phyloP scores from a whole-genome alignment of 352 stramenopile genomes.

The Thraustochytrium striatum region DNA sequence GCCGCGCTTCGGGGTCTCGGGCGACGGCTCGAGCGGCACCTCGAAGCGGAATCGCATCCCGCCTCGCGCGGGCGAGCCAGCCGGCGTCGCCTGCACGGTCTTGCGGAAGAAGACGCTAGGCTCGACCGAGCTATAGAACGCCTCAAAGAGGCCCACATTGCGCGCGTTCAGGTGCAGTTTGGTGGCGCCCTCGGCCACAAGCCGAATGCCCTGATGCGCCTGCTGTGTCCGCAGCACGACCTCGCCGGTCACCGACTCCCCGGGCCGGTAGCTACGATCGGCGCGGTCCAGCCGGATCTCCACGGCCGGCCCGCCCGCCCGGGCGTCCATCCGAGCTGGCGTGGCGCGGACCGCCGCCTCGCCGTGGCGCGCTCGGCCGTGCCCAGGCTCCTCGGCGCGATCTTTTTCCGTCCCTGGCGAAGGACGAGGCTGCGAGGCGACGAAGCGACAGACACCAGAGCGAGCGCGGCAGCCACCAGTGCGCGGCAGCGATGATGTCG shows the following conservation, averaged over 20 bases:
- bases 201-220: slow-evolving; percentile 61
- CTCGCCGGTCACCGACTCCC: not conserved
- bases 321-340: no score
- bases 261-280: not conserved
- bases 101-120: slow-evolving; percentile 72
- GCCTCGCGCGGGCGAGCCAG: not conserved
- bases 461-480: no score
- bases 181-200: slow-evolving; percentile 74
- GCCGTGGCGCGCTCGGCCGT: not conserved
- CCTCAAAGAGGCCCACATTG: slow-evolving; percentile 70
- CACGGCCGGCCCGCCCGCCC: not conserved
- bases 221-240: slow-evolving; percentile 8
- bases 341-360: no score
- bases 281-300: not conserved
- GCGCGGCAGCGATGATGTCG: no score
- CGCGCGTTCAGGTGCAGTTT: slow-evolving; percentile 73
- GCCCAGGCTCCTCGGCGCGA: no score
- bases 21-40: not conserved
- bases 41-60: not conserved
- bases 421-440: no score
- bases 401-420: no score
- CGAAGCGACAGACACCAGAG: no score
- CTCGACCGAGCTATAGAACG: slow-evolving; percentile 70
- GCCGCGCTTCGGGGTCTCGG: no score
- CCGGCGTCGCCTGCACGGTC: not conserved